These are phyloP conservation scores for Coprinellus micaceus DNA, from an alignment of 768 basidiomycete species.

Conservation along the genomic window DNA sequence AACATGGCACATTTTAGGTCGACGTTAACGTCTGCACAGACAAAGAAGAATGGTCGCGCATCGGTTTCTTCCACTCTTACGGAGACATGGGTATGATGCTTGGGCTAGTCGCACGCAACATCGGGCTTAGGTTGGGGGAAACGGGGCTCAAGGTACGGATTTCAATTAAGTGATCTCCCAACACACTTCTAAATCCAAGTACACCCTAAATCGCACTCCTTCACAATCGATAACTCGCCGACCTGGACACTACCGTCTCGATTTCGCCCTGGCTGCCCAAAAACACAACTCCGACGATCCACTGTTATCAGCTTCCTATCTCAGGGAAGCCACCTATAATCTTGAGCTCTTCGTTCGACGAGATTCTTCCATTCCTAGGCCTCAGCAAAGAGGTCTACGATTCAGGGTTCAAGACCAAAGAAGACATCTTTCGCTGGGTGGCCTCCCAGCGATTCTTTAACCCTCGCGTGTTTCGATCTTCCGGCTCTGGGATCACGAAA, in stretches of 20 bases:
- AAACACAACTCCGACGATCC: not conserved
- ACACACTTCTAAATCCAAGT: not conserved
- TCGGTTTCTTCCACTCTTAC: conserved; percentile 57
- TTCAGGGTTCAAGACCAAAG: conserved; percentile 51
- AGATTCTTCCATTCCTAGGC: conserved; percentile 54
- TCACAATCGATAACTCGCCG: no score
- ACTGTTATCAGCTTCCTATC: conserved; percentile 23
- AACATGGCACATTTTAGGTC: conserved; percentile 35
- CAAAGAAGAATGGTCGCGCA: conserved; percentile 45
- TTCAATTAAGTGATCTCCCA: no score
- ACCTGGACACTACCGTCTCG: no score
- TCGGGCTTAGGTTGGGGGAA: conserved; percentile 46
- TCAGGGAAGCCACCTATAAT: conserved; percentile 42
- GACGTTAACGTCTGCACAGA: conserved; percentile 60
- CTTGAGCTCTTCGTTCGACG: conserved; percentile 47
- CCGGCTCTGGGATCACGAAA: conserved; percentile 38
- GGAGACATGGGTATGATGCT: conserved; percentile 74
- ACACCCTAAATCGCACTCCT: not conserved
- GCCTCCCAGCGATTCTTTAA: conserved; percentile 52
- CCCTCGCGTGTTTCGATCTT: conserved; percentile 32
- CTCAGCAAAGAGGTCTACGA: conserved; percentile 50
- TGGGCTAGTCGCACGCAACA: conserved; percentile 48
- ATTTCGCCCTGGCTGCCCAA: no score
- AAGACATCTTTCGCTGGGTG: conserved; percentile 57
- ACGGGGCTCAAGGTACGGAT: conserved; percentile 56